Evolutionary conservation across 2,329 filamentous ascomycete genomes (phyloP), one percentile per base, ranked within the genome.

Genomic region (Talaromyces funiculosus): DNA sequence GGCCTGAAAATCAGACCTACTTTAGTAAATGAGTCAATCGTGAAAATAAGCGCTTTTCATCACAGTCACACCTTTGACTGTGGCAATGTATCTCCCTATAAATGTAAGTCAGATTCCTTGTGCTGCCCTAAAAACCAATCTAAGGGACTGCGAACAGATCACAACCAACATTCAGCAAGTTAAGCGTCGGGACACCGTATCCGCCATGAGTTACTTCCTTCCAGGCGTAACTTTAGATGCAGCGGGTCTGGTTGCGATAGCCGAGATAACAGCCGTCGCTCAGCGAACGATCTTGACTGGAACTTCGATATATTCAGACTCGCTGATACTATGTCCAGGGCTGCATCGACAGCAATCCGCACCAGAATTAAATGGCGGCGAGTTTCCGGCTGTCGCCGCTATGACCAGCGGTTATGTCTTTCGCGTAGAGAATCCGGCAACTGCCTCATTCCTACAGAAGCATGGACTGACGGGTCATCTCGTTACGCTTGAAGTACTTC

Each of bases 341-440:
- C 67, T 87, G 55, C 85, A 87, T 70, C 82, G 81, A 64, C 83
- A 87, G 65, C 83, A 86, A 65, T 77, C 80, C 3, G 83, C 83
- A 9, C 77, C 82, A 12, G 76, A 78, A 0, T 71, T 86, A 16
- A 76, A 76, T 61, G 71, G 67, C 5, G 75, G 75, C 2, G 77
- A 80, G 59, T 73, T 72, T 57, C 70, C 74, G 37, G 76, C 75
- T 20, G 72, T 73, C 14, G 74, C 73, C 3, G 76, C 76, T 4
- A 78, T 75, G 72, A 78, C 69, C 61, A 78, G 68, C 61, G 76
- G 76, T 57, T 77, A 78, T 54, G 70, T 77, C 18, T 79, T 78
- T 51, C 71, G 75, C 2, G 70, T 79, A 8, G 77, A 78, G 63
- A 73, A 73, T 58, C 65, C 67, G 4, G 83, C 83, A 35, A 85